These are phyloP conservation scores for Trichophyton equinum DNA, from an alignment of 2,329 filamentous ascomycete species.

Conservation along the genomic window DNA sequence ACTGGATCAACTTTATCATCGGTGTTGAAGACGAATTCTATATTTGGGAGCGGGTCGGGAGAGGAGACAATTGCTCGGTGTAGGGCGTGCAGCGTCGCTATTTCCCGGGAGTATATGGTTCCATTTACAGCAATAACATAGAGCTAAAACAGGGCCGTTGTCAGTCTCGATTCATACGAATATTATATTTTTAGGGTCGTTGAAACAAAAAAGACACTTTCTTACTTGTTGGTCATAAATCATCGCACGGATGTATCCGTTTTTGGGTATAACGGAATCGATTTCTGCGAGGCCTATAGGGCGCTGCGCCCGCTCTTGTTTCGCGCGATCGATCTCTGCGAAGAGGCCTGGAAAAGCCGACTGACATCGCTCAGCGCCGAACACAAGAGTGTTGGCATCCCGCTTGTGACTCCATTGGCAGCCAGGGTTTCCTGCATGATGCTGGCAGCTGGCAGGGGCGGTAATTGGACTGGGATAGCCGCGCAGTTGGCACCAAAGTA, in stretches of 20 bases:
- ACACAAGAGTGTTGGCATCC: slow-evolving; percentile 27
- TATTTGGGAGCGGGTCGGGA: slow-evolving; percentile 33
- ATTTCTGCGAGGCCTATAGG: slow-evolving; percentile 26
- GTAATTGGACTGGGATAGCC: not conserved
- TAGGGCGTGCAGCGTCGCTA: slow-evolving; percentile 36
- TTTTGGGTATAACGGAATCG: slow-evolving; percentile 21
- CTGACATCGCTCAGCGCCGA: slow-evolving; percentile 27
- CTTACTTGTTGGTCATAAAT: slow-evolving; percentile 27
- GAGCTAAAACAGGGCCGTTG: slow-evolving; percentile 16
- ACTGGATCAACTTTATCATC: slow-evolving; percentile 32
- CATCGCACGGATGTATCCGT: slow-evolving; percentile 28
- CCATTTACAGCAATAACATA: slow-evolving; percentile 27
- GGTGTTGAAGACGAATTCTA: slow-evolving; percentile 39
- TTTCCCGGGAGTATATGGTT: slow-evolving; percentile 25
- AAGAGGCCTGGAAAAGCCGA: slow-evolving; percentile 32
- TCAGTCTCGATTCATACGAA: not conserved
- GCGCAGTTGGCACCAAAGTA: not conserved
- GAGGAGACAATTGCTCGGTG: slow-evolving; percentile 36
- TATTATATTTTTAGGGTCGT: too few relatives aligned
- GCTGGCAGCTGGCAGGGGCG: not conserved
- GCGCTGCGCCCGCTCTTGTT: slow-evolving; percentile 14
- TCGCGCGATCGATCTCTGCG: slow-evolving; percentile 26
- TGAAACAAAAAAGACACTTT: not conserved
- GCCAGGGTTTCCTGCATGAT: not conserved
- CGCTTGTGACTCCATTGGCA: slow-evolving; percentile 7